phyloP scores from a whole-genome alignment of 2,329 filamentous ascomycete genomes.

The Hypoxylon sp. region DNA sequence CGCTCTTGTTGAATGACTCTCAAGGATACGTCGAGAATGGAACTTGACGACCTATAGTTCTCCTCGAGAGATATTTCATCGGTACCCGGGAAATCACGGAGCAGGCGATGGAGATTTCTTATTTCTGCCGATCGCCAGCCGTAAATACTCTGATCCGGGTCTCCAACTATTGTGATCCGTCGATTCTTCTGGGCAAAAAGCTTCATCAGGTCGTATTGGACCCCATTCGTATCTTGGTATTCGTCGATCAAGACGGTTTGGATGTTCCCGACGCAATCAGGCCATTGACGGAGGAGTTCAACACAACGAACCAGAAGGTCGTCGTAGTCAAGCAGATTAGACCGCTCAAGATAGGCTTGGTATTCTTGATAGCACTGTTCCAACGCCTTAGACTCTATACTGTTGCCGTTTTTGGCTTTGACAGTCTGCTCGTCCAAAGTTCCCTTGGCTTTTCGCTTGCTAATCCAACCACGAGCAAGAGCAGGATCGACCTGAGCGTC shows the following conservation, averaged over 20 bases:
- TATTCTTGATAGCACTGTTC: constrained; percentile 81
- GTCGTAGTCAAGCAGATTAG: constrained; percentile 93
- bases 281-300: constrained; percentile 80
- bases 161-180: constrained; percentile 94
- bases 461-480: constrained; percentile 81
- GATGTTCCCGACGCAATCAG: constrained; percentile 88
- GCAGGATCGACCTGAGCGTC: constrained; percentile 78
- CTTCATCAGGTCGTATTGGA: constrained; percentile 95
- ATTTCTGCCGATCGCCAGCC: constrained; percentile 95
- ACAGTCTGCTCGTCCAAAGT: constrained; percentile 55
- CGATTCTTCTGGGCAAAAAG: constrained; percentile 81
- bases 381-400: constrained; percentile 70
- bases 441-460: constrained; percentile 74
- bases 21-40: constrained; percentile 84
- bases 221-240: constrained; percentile 96
- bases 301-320: constrained; percentile 89
- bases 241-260: constrained; percentile 95
- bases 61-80: constrained; percentile 89
- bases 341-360: constrained; percentile 78
- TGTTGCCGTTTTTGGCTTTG: constrained; percentile 63
- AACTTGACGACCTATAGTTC: constrained; percentile 93
- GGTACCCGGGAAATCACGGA: constrained; percentile 81
- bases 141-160: constrained; percentile 98
- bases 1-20: constrained; percentile 92
- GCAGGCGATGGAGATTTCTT: constrained; percentile 85